Evolutionary conservation across 1,284 basidiomycete species (phyloP).

Genomic region (Puccinia triticina): DNA sequence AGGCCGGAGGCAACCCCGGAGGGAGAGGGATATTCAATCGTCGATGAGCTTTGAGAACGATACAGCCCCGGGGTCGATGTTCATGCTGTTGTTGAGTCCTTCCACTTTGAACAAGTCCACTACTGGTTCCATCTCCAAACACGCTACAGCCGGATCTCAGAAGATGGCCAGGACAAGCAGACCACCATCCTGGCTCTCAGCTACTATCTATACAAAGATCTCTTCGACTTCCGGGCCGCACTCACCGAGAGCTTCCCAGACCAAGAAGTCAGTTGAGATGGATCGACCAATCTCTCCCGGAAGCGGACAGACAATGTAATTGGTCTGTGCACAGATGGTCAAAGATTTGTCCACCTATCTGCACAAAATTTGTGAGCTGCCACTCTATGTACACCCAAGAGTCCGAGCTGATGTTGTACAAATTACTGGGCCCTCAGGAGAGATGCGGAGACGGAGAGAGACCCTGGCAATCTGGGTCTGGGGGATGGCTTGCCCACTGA

Average conservation of each 20-base stretch:
- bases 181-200: slow-evolving; percentile 70
- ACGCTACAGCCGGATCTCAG: slow-evolving; percentile 70
- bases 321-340: slow-evolving; percentile 77
- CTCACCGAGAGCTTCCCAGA: slow-evolving; percentile 82
- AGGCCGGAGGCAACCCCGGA: neutral
- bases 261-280: slow-evolving; percentile 75
- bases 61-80: slow-evolving; percentile 47
- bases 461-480: slow-evolving; percentile 66
- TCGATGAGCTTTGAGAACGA: slow-evolving; percentile 45
- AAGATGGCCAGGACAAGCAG: slow-evolving; percentile 65
- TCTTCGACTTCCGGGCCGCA: slow-evolving; percentile 93
- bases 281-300: slow-evolving; percentile 79
- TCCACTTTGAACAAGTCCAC: slow-evolving; percentile 92
- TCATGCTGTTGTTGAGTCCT: slow-evolving; percentile 83
- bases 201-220: slow-evolving; percentile 95
- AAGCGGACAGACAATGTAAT: slow-evolving; percentile 81
- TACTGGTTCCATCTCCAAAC: slow-evolving; percentile 95
- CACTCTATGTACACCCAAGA: slow-evolving; percentile 79
- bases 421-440: slow-evolving; percentile 81
- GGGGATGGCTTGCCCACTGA: slow-evolving; percentile 37
- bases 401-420: slow-evolving; percentile 75
- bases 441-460: slow-evolving; percentile 69
- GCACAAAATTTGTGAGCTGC: slow-evolving; percentile 71
- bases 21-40: slow-evolving; percentile 38
- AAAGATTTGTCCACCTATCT: slow-evolving; percentile 89